A percentile compares a stretch with the other conserved stretches of the same genome.
Evolutionary conservation across 2,329 filamentous ascomycete genomes (phyloP).

Genomic region (Hypoxylon sp.): DNA sequence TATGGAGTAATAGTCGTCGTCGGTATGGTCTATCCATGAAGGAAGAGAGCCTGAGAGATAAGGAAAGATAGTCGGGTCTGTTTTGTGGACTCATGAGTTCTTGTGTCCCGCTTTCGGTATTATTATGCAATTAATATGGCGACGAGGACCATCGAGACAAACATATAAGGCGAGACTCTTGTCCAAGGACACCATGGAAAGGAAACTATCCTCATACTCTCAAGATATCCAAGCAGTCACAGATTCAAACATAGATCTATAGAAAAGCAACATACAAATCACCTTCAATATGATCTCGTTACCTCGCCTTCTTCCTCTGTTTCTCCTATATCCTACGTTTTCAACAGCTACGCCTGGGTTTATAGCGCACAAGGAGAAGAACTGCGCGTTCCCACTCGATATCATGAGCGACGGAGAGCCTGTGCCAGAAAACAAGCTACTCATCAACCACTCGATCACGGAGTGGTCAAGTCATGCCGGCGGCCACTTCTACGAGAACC

Average conservation of each 20-base stretch:
- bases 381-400: conserved; percentile 19
- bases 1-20: conserved; percentile 15
- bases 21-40: conserved; percentile 14
- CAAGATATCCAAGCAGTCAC: not conserved
- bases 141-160: not conserved
- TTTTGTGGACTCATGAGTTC: conserved; percentile 9
- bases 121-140: not conserved
- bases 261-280: not conserved
- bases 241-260: not conserved
- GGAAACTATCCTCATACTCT: conserved; percentile 1
- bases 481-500: conserved; percentile 23
- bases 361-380: conserved; percentile 17
- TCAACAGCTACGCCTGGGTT: conserved; percentile 10
- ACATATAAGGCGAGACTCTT: conserved; percentile 19
- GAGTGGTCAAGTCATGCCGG: conserved; percentile 17
- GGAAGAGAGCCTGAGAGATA: no score
- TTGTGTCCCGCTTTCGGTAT: not conserved
- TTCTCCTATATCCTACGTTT: conserved; percentile 13
- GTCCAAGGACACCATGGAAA: conserved; percentile 1
- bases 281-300: conserved; percentile 7
- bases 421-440: conserved; percentile 10
- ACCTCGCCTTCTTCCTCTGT: conserved; percentile 4
- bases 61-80: conserved; percentile 9
- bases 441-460: conserved; percentile 15
- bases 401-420: conserved; percentile 18